These are phyloP conservation scores for Amorphotheca resinae DNA, from an alignment of 495 filamentous ascomycete genomes.

Conservation along the genomic window DNA sequence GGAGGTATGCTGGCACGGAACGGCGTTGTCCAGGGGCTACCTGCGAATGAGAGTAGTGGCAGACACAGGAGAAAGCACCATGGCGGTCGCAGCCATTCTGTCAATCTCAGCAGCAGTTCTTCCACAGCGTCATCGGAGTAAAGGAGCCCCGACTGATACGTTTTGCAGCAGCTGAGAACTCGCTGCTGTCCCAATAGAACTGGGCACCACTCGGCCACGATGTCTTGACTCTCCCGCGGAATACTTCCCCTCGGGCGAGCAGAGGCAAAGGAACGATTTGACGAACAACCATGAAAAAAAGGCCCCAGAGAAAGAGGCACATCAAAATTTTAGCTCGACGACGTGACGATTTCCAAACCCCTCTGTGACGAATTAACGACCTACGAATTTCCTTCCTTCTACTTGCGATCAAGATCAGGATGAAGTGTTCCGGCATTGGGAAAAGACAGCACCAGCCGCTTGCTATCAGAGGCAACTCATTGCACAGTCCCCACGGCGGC, in stretches of 20 bases:
- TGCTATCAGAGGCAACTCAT: conserved; percentile 21
- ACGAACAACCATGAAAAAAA: conserved; percentile 12
- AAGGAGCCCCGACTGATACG: conserved; percentile 14
- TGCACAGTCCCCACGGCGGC: conserved; percentile 16
- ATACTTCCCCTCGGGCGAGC: neutral
- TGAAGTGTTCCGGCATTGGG: conserved; percentile 10
- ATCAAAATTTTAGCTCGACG: conserved; percentile 10
- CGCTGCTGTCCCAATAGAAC: conserved; percentile 10
- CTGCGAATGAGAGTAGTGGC: conserved; percentile 42
- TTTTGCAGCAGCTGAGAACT: conserved; percentile 17
- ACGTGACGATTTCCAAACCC: conserved; percentile 9
- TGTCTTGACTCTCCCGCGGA: neutral
- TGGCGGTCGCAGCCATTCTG: conserved; percentile 25
- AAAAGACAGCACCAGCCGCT: conserved; percentile 18
- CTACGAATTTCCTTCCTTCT: conserved; percentile 13
- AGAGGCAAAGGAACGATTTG: conserved; percentile 5
- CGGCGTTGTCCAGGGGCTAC: conserved; percentile 79
- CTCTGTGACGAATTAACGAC: conserved; percentile 11
- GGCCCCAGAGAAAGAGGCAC: conserved; percentile 7
- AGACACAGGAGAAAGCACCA: conserved; percentile 30
- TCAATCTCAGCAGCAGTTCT: conserved; percentile 40
- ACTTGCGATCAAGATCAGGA: conserved; percentile 4
- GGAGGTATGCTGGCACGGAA: conserved; percentile 80
- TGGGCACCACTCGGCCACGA: conserved; percentile 13
- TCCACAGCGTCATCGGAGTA: conserved; percentile 37